phyloP scores from a whole-genome alignment of 1,284 basidiomycete genomes.

The Cutaneotrichosporon sp. region DNA sequence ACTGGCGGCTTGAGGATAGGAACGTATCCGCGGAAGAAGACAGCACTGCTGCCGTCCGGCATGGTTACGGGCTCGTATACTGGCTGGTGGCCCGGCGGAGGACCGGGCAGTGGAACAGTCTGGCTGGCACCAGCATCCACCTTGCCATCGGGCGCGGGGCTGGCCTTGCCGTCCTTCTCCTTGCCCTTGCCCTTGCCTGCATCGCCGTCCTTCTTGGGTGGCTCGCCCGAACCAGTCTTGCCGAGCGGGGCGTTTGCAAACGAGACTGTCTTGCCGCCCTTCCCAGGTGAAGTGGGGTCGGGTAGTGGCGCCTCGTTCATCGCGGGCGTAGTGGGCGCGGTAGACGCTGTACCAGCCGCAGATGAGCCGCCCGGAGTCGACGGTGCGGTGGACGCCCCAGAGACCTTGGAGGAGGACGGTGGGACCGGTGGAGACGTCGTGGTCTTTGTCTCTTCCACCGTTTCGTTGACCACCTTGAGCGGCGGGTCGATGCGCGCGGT shows the following conservation, averaged over 20 bases:
- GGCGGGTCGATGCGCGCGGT: constrained; percentile 5
- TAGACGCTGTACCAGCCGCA: background rate
- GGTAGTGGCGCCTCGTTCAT: background rate
- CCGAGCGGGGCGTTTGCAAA: constrained; percentile 4
- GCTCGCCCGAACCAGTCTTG: background rate
- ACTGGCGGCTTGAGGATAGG: background rate
- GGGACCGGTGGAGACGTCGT: background rate
- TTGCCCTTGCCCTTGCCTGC: background rate
- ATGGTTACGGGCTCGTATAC: background rate
- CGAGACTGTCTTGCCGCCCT: background rate
- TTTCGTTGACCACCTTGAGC: background rate
- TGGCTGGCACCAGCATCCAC: background rate
- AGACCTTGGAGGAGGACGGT: background rate
- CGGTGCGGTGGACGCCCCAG: background rate
- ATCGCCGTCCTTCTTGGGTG: constrained; percentile 5
- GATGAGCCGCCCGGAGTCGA: background rate
- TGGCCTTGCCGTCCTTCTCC: background rate
- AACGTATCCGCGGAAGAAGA: constrained; percentile 7
- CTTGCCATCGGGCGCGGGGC: background rate
- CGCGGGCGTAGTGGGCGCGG: background rate
- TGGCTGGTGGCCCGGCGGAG: constrained; percentile 1
- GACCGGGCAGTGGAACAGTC: background rate
- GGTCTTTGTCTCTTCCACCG: background rate
- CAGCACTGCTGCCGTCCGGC: background rate
- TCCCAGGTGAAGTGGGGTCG: background rate